These are phyloP conservation scores for Podaxis rugospora DNA, from an alignment of 768 basidiomycete genomes.

Conservation along the genomic window DNA sequence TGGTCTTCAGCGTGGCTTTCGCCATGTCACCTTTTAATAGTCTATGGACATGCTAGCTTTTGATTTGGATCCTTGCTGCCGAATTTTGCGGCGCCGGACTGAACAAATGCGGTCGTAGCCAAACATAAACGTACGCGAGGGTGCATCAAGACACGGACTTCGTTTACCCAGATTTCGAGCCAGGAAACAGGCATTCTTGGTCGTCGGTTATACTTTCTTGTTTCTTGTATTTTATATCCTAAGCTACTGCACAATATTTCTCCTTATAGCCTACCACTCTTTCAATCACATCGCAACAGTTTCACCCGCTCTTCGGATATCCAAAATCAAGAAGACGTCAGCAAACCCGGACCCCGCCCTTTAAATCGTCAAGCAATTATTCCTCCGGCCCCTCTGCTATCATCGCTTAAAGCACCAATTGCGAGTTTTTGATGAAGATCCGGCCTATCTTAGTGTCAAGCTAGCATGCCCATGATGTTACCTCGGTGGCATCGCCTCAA, in stretches of 20 bases:
- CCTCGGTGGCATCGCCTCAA: background rate
- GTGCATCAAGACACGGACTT: background rate
- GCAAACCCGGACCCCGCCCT: background rate
- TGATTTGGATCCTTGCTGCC: slow-evolving; percentile 81
- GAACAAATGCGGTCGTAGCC: slow-evolving; percentile 49
- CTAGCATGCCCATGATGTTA: background rate
- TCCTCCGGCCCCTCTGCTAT: background rate
- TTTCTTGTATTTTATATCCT: background rate
- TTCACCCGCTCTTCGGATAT: background rate
- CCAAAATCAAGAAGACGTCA: background rate
- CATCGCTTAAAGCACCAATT: background rate
- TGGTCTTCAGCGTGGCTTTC: slow-evolving; percentile 14
- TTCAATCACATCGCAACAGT: background rate
- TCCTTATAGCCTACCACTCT: background rate
- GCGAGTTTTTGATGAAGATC: slow-evolving; percentile 10
- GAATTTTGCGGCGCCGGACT: slow-evolving; percentile 86
- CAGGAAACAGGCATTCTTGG: background rate
- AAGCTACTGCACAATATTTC: background rate
- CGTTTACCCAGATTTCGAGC: background rate
- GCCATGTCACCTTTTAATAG: background rate
- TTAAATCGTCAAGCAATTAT: background rate
- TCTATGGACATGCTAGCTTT: slow-evolving; percentile 36
- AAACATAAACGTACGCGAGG: background rate
- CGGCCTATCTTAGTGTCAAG: slow-evolving; percentile 15
- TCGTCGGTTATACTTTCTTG: background rate